Conservation (phyloP, 2,329 filamentous ascomycete genomes). For the Akanthomyces muscarius region DNA sequence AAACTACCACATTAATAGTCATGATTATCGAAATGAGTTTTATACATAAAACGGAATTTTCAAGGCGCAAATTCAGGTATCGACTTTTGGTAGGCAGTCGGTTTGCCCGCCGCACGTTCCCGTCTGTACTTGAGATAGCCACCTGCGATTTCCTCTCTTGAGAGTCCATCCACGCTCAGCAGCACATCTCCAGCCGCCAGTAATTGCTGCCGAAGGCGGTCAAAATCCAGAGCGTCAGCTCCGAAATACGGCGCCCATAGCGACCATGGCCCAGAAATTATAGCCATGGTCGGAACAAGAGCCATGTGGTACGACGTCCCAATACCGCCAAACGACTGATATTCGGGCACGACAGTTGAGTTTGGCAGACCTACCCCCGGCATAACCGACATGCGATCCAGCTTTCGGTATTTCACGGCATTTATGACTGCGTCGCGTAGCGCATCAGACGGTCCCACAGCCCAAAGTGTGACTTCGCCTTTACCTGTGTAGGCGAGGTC, state of each 20-base stretch:
- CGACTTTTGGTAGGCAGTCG: not conserved
- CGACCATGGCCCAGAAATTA: conserved; percentile 5
- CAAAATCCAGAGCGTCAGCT: conserved; percentile 1
- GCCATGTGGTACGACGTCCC: not conserved
- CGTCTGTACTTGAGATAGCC: not conserved
- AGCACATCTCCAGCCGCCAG: not conserved
- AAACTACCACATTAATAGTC: too few relatives aligned
- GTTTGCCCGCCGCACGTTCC: not conserved
- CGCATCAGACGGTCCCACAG: not conserved
- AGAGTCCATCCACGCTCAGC: not conserved
- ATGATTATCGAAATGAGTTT: too few relatives aligned
- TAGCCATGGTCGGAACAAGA: not conserved
- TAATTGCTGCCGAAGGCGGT: not conserved
- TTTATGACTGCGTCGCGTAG: not conserved
- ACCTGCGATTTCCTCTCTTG: not conserved
- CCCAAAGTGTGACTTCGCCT: not conserved
- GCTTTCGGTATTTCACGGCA: not conserved
- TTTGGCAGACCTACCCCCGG: not conserved
- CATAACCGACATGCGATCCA: conserved; percentile 2
- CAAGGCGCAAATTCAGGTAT: conserved; percentile 1
- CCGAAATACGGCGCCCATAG: conserved; percentile 8
- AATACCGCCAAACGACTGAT: not conserved
- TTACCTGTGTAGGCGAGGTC: conserved; percentile 1
- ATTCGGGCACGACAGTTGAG: not conserved
- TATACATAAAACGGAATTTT: not conserved